Conservation (phyloP, 192 early-diverging fungal species). For the Umbelopsis sp. region DNA sequence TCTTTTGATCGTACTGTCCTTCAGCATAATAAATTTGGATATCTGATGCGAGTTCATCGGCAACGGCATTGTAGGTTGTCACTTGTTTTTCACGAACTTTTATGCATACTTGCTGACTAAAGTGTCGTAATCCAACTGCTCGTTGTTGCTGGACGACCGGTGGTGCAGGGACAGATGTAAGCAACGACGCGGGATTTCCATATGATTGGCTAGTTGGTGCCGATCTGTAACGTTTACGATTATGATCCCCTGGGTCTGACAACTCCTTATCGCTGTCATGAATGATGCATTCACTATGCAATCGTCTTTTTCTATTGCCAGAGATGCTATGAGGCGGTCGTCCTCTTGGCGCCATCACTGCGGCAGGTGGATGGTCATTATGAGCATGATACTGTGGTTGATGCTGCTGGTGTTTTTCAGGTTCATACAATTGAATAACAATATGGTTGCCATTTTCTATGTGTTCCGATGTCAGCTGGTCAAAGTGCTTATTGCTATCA, state of each 20-base stretch:
- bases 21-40: neutral
- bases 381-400: slow-evolving; percentile 17
- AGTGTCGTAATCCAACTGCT: slow-evolving; percentile 50
- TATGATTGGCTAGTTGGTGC: neutral
- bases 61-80: slow-evolving; percentile 69
- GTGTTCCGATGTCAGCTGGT: neutral
- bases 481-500: slow-evolving; percentile 16
- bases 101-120: slow-evolving; percentile 63
- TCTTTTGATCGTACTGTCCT: slow-evolving; percentile 55
- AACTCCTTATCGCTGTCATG: neutral
- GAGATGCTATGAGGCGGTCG: neutral
- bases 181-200: neutral
- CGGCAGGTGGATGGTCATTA: neutral
- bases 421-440: slow-evolving; percentile 13
- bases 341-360: neutral
- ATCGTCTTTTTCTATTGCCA: slow-evolving; percentile 13
- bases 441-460: neutral
- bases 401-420: slow-evolving; percentile 14
- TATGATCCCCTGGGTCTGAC: neutral
- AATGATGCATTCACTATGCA: slow-evolving; percentile 10
- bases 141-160: neutral
- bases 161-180: neutral
- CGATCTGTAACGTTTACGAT: neutral
- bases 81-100: slow-evolving; percentile 57
- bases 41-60: slow-evolving; percentile 50